Percentiles rank a stretch among this genome's conserved stretches.
These are phyloP conservation scores for Chalaropsis ovoidea DNA, from an alignment of 2,329 filamentous ascomycete genomes.

Conservation along the genomic window DNA sequence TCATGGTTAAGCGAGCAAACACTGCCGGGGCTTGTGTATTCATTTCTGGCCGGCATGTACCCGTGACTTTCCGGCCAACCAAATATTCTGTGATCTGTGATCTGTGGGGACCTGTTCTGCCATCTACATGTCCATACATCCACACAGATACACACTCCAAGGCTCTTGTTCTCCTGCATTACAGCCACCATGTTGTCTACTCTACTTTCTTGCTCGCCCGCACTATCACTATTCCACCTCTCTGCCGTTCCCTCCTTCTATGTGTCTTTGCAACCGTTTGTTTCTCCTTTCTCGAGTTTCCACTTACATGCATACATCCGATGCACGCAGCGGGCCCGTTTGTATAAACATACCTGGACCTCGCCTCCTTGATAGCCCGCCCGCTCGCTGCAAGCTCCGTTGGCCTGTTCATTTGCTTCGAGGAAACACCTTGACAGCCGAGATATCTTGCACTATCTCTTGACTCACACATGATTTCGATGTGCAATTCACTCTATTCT, in stretches of 20 bases:
- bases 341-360: too few species aligned
- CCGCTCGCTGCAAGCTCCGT: not conserved
- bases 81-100: too few species aligned
- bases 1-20: not conserved
- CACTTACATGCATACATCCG: not conserved
- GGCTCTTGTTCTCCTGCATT: not conserved
- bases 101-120: too few species aligned
- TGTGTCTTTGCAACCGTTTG: not conserved
- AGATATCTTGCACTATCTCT: not conserved
- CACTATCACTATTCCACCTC: not conserved
- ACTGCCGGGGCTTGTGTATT: not conserved
- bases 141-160: too few species aligned
- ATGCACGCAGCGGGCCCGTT: too few species aligned
- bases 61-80: not conserved
- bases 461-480: not conserved
- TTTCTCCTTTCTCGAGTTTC: not conserved
- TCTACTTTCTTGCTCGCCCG: not conserved
- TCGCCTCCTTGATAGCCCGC: too few species aligned
- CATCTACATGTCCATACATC: too few species aligned
- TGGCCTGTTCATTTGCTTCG: not conserved
- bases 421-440: not conserved
- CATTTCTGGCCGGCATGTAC: not conserved
- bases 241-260: not conserved
- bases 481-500: constrained; percentile 7
- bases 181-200: not conserved